Percentiles rank a stretch among this genome's conserved stretches.
These are phyloP conservation scores for Pinus taeda DNA, from an alignment of 75 land plant species.

Conservation along the genomic window DNA sequence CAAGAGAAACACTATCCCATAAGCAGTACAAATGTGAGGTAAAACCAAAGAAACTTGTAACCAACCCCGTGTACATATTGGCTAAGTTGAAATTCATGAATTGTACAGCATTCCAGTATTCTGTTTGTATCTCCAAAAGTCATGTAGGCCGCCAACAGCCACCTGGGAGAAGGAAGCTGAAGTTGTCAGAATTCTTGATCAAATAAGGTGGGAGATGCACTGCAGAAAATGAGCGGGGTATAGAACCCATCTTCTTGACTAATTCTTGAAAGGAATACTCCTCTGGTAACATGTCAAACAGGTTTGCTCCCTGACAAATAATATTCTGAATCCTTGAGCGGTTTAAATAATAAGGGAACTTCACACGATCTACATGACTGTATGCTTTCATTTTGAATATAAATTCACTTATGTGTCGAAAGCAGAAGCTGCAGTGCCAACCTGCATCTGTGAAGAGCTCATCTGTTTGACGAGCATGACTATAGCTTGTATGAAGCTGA, in stretches of 20 bases:
- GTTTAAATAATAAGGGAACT: conserved; percentile 41
- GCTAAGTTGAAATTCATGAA: neutral
- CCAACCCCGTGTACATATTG: neutral
- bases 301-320: conserved; percentile 63
- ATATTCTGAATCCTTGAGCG: conserved; percentile 60
- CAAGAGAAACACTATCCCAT: neutral
- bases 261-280: conserved; percentile 62
- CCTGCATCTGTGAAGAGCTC: conserved; percentile 61
- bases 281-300: conserved; percentile 87
- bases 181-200: conserved; percentile 44
- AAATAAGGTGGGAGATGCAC: conserved; percentile 62
- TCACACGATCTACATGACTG: conserved; percentile 72
- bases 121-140: neutral
- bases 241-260: conserved; percentile 70
- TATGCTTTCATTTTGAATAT: conserved; percentile 82
- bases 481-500: conserved; percentile 45
- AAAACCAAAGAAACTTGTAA: neutral
- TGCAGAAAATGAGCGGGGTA: conserved; percentile 47
- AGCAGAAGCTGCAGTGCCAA: conserved; percentile 84
- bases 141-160: conserved; percentile 42
- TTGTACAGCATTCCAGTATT: neutral
- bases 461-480: conserved; percentile 55
- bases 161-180: conserved; percentile 65
- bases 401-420: conserved; percentile 58
- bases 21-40: neutral